These are phyloP conservation scores for Ceratocystis papillata DNA, from an alignment of 2,329 filamentous ascomycete genomes.

Conservation along the genomic window DNA sequence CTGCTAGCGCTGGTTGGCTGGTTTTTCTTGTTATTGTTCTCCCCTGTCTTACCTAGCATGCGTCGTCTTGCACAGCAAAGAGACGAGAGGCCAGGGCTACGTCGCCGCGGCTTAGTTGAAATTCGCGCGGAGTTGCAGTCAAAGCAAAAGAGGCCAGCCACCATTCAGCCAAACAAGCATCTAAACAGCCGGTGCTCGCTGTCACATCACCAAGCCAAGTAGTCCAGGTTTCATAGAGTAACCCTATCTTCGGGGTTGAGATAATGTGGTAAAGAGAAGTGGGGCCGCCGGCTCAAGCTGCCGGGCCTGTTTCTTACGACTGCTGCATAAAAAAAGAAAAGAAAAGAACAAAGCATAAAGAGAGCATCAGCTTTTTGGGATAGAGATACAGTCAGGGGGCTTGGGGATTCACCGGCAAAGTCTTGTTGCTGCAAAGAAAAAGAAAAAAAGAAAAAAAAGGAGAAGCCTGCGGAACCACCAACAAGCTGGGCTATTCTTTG, in stretches of 20 bases:
- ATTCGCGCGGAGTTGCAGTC: not conserved
- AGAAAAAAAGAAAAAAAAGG: not conserved
- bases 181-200: not conserved
- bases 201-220: no score
- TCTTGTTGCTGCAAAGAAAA: not conserved
- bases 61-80: not conserved
- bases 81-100: not conserved
- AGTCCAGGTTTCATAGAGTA: not conserved
- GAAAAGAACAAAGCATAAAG: no score
- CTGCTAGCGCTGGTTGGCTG: not conserved
- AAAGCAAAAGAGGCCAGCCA: slow-evolving; percentile 2
- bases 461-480: no score
- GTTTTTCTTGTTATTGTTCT: not conserved
- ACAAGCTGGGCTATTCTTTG: not conserved
- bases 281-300: slow-evolving; percentile 8
- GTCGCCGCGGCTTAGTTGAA: not conserved
- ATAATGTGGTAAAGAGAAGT: not conserved
- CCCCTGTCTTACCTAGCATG: no score
- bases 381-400: no score
- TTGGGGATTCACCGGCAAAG: no score
- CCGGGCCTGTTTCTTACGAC: not conserved
- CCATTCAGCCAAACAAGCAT: not conserved
- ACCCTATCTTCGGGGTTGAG: not conserved
- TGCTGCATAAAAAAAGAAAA: not conserved
- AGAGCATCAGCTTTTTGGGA: no score